phyloP scores from a whole-genome alignment of 441 rosid species.

The Croton setiger region DNA sequence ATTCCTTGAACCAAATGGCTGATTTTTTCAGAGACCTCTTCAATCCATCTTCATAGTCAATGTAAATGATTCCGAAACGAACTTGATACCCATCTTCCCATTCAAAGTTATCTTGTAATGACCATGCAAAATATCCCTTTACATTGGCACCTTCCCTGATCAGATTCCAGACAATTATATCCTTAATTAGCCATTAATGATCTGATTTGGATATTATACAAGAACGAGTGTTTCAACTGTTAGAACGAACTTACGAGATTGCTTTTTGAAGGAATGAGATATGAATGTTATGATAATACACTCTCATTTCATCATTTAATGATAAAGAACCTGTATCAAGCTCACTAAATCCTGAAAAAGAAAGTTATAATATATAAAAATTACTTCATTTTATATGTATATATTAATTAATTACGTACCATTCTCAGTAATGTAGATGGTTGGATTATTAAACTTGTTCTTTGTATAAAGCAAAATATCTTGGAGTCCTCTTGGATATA shows the following conservation, averaged over 20 bases:
- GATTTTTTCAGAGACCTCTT: conserved; percentile 10
- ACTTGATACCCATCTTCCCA: conserved; percentile 10
- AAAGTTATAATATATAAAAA: background rate
- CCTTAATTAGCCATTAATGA: background rate
- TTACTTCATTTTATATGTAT: no score
- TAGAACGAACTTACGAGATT: no score
- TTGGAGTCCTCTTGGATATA: conserved; percentile 32
- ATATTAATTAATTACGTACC: conserved; percentile 4
- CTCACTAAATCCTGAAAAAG: conserved; percentile 13
- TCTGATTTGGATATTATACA: no score
- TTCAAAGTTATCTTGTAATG: conserved; percentile 17
- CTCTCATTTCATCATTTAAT: conserved; percentile 6
- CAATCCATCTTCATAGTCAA: conserved; percentile 11
- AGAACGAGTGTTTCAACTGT: no score
- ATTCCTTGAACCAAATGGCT: conserved; percentile 15
- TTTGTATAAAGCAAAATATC: conserved; percentile 27
- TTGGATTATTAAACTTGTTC: conserved; percentile 12
- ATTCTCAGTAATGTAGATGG: conserved; percentile 18
- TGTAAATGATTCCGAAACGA: conserved; percentile 10
- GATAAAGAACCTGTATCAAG: background rate
- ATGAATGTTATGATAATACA: conserved; percentile 5
- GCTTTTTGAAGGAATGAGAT: conserved; percentile 4
- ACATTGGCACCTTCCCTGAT: conserved; percentile 6
- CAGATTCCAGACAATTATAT: background rate
- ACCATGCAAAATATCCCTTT: conserved; percentile 18